Evolutionary conservation across 306 rosid genomes (phyloP).

Genomic region (Gastrolobium villosum): DNA sequence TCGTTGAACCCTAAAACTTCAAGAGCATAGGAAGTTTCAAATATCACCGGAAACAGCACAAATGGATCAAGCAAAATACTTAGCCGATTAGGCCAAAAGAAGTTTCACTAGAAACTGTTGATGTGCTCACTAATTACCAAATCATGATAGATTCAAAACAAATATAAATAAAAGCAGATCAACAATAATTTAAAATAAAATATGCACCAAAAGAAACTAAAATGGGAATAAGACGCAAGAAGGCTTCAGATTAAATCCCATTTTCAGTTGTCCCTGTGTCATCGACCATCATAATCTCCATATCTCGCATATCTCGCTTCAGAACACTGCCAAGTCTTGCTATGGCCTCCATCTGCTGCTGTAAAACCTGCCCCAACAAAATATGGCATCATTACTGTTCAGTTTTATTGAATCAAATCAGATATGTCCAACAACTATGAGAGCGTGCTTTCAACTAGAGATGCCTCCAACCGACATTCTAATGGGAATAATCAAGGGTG

Average conservation of each 20-base stretch:
- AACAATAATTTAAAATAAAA: too few species aligned
- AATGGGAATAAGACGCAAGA: conserved; percentile 25
- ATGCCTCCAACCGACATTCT: too few species aligned
- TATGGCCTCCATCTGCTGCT: conserved; percentile 95
- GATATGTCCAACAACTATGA: too few species aligned
- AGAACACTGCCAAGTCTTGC: conserved; percentile 90
- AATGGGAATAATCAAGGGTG: too few species aligned
- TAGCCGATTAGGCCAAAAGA: not conserved
- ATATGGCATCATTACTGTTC: not conserved
- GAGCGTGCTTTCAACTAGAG: too few species aligned
- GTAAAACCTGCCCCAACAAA: conserved; percentile 75
- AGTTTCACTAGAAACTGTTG: not conserved
- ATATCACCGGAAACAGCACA: not conserved
- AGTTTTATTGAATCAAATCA: too few species aligned
- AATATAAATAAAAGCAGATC: not conserved
- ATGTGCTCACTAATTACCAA: conserved; percentile 29
- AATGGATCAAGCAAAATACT: not conserved
- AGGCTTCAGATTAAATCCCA: conserved; percentile 41
- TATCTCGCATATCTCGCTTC: conserved; percentile 87
- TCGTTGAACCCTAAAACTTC: not conserved
- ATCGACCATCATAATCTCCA: conserved; percentile 90
- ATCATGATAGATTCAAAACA: conserved; percentile 10
- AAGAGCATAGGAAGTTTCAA: not conserved
- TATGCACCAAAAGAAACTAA: too few species aligned
- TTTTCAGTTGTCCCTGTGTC: conserved; percentile 58